Evolutionary conservation across 208 protist genomes (phyloP).

Genomic region (Trypanosoma caninum): DNA sequence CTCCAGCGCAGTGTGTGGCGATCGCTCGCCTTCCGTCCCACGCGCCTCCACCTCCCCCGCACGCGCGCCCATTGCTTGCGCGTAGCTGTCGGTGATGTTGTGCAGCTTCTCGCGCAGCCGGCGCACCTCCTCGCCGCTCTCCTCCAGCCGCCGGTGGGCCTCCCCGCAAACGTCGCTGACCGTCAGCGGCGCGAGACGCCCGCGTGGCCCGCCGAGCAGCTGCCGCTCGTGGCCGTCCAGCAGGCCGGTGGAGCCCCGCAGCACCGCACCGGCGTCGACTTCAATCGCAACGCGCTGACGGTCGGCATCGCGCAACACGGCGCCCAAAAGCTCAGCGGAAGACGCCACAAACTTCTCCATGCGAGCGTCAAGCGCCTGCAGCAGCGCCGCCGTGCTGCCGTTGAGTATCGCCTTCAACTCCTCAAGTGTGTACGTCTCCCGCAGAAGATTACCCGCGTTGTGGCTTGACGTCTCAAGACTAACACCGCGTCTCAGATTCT

Average conservation of each 20-base stretch:
- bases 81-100: conserved; percentile 56
- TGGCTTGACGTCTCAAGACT: conserved; percentile 53
- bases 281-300: conserved; percentile 46
- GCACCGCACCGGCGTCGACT: conserved; percentile 46
- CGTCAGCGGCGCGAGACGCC: conserved; percentile 58
- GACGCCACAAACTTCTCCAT: conserved; percentile 40
- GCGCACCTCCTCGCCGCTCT: conserved; percentile 64
- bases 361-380: conserved; percentile 50
- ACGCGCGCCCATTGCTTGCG: conserved; percentile 45
- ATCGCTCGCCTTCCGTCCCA: no score
- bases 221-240: conserved; percentile 48
- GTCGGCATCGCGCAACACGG: conserved; percentile 65
- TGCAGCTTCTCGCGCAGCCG: conserved; percentile 63
- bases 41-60: conserved; percentile 32
- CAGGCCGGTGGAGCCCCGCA: conserved; percentile 37
- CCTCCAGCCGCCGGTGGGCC: conserved; percentile 55
- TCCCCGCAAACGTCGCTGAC: conserved; percentile 50
- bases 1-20: no score
- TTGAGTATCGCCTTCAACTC: conserved; percentile 48
- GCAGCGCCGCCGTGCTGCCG: conserved; percentile 52
- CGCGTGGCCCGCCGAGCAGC: conserved; percentile 50
- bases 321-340: conserved; percentile 57
- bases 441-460: conserved; percentile 47
- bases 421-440: conserved; percentile 41
- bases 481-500: conserved; percentile 61